A percentile compares a stretch with the other conserved stretches of the same genome.
These are phyloP conservation scores for Anthracocystis setariae DNA, from an alignment of 1,284 basidiomycete genomes.

Conservation along the genomic window DNA sequence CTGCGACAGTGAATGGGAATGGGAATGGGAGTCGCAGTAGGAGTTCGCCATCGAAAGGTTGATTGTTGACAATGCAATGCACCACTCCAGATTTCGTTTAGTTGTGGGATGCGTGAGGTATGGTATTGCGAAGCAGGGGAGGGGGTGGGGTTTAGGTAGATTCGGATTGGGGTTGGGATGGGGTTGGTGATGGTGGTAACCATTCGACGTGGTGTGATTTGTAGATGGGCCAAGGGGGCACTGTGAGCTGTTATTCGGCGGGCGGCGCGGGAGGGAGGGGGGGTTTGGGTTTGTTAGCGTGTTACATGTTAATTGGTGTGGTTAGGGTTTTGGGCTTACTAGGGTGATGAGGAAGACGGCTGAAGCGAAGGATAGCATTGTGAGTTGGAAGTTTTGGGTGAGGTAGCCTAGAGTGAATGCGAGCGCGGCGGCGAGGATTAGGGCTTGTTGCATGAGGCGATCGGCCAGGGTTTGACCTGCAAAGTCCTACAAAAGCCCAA, in stretches of 20 bases:
- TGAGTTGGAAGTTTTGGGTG: conserved; percentile 34
- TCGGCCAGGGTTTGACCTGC: conserved; percentile 35
- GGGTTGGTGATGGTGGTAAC: conserved; percentile 17
- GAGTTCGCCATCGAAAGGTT: too few relatives aligned
- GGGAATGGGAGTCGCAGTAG: neutral
- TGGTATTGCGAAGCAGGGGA: too few relatives aligned
- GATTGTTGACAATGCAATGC: too few relatives aligned
- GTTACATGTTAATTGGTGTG: neutral
- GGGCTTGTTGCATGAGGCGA: conserved; percentile 42
- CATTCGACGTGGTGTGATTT: conserved; percentile 42
- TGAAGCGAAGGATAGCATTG: conserved; percentile 25
- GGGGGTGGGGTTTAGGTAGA: too few relatives aligned
- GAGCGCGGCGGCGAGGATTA: conserved; percentile 16
- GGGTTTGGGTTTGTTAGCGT: too few relatives aligned
- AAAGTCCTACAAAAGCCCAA: conserved; percentile 30
- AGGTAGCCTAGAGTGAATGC: conserved; percentile 34
- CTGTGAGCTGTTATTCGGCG: conserved; percentile 17
- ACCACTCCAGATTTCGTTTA: too few relatives aligned
- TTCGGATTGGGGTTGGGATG: too few relatives aligned
- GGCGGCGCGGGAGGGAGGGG: too few relatives aligned
- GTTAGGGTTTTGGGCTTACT: conserved; percentile 10
- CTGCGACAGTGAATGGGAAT: neutral
- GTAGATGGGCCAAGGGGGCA: conserved; percentile 45
- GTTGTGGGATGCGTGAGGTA: too few relatives aligned
- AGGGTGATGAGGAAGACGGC: conserved; percentile 18